phyloP scores from a whole-genome alignment of 768 basidiomycete species.

The Psilocybe azurescens region DNA sequence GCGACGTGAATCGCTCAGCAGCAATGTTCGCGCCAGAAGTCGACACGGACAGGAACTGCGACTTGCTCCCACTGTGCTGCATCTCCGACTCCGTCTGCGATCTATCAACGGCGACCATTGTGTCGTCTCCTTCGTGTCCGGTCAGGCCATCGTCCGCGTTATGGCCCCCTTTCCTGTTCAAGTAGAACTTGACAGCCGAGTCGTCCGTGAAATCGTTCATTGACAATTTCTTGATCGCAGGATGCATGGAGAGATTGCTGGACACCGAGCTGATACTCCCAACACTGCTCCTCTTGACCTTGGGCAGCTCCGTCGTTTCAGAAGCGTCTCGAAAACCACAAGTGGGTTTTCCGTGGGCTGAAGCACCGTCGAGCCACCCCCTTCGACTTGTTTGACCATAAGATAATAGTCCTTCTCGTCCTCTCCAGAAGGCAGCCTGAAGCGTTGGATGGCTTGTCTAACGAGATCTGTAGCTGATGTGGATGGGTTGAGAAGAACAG shows the following conservation, averaged over 20 bases:
- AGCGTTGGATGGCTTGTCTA: slow-evolving; percentile 92
- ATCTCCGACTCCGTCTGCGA: slow-evolving; percentile 34
- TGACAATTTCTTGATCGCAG: slow-evolving; percentile 90
- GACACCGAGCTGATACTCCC: slow-evolving; percentile 94
- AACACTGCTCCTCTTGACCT: slow-evolving; percentile 91
- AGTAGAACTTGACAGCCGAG: slow-evolving; percentile 94
- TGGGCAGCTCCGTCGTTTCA: slow-evolving; percentile 80
- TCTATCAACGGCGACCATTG: slow-evolving; percentile 39
- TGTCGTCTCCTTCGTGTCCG: slow-evolving; percentile 49
- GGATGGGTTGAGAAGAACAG: slow-evolving; percentile 87
- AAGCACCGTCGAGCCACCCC: slow-evolving; percentile 79
- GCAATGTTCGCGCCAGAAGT: slow-evolving; percentile 50
- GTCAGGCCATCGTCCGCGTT: slow-evolving; percentile 42
- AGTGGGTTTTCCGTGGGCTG: slow-evolving; percentile 80
- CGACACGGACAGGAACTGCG: slow-evolving; percentile 49
- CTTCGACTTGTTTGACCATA: slow-evolving; percentile 92
- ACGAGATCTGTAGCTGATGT: slow-evolving; percentile 88
- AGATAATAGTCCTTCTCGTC: slow-evolving; percentile 79
- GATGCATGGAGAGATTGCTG: slow-evolving; percentile 92
- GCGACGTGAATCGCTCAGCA: slow-evolving; percentile 80
- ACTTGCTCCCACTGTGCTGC: slow-evolving; percentile 28
- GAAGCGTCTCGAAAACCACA: slow-evolving; percentile 86
- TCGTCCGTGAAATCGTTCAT: slow-evolving; percentile 99
- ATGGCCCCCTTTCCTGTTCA: slow-evolving; percentile 66
- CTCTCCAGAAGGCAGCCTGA: slow-evolving; percentile 75